Conservation (phyloP, 164 flowering plant species). For the Aristolochia californica region DNA sequence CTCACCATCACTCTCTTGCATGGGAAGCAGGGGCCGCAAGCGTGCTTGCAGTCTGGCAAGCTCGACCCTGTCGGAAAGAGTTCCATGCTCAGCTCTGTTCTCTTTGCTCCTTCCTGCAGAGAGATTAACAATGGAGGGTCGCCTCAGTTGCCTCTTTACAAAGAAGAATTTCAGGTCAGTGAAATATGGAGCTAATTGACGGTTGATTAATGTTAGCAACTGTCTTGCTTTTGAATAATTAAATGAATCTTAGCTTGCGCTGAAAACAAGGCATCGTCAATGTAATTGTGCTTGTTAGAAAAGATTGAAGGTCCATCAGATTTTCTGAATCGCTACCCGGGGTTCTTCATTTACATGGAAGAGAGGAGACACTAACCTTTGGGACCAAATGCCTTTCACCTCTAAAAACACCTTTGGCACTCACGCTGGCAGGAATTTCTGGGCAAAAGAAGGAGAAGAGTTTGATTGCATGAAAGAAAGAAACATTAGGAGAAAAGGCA, state of each 20-base stretch:
- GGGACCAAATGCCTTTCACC: background rate
- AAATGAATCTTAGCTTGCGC: too few relatives aligned
- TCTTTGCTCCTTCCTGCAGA: too few relatives aligned
- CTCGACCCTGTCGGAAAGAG: constrained; percentile 60
- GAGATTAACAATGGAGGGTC: too few relatives aligned
- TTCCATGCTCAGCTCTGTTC: constrained; percentile 24
- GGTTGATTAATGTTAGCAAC: too few relatives aligned
- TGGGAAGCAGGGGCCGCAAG: constrained; percentile 74
- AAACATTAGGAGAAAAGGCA: background rate
- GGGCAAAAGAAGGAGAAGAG: background rate
- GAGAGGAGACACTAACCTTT: background rate
- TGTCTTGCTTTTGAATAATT: too few relatives aligned
- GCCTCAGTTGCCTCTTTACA: too few relatives aligned
- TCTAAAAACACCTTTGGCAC: background rate
- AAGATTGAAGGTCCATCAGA: too few relatives aligned
- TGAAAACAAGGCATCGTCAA: too few relatives aligned
- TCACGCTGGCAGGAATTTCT: background rate
- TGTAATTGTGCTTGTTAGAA: too few relatives aligned
- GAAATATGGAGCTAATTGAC: too few relatives aligned
- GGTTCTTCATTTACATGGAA: background rate
- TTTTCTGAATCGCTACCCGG: too few relatives aligned
- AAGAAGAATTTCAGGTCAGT: too few relatives aligned
- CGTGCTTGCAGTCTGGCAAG: constrained; percentile 76
- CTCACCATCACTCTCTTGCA: constrained; percentile 84
- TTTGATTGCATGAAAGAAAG: background rate